These are phyloP conservation scores for Volutella citrinella DNA, from an alignment of 2,329 filamentous ascomycete species.

Conservation along the genomic window DNA sequence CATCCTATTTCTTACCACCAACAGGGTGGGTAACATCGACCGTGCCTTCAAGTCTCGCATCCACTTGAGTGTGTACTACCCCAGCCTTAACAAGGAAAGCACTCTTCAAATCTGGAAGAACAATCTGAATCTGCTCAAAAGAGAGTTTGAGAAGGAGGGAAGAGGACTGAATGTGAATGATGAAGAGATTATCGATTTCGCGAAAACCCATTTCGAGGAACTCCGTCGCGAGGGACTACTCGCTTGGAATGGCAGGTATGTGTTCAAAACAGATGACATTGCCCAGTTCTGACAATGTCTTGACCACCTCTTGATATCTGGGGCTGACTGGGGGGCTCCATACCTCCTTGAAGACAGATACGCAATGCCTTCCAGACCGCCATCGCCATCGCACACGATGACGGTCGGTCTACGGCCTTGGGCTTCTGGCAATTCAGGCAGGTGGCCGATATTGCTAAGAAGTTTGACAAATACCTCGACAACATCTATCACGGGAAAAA, in stretches of 20 bases:
- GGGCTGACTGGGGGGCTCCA: too few relatives aligned
- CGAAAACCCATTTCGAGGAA: conserved; percentile 1
- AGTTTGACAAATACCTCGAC: conserved; percentile 12
- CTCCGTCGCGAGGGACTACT: conserved; percentile 4
- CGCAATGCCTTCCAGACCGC: conserved; percentile 23
- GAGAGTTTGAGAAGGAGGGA: not conserved
- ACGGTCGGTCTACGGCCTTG: conserved; percentile 1
- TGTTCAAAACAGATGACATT: not conserved
- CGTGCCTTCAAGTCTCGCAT: conserved; percentile 7
- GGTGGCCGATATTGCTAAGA: conserved; percentile 5
- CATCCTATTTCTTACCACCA: conserved; percentile 80
- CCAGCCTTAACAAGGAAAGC: not conserved
- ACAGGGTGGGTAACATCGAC: conserved; percentile 56
- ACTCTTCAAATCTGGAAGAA: conserved; percentile 8
- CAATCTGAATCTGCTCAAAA: conserved; percentile 7
- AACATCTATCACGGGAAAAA: too few relatives aligned
- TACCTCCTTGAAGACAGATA: conserved; percentile 15
- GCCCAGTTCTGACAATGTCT: not conserved
- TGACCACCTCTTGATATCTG: too few relatives aligned
- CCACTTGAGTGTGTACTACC: conserved; percentile 5
- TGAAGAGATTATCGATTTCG: conserved; percentile 5
- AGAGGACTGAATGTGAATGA: conserved; percentile 4
- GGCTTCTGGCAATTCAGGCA: conserved; percentile 8
- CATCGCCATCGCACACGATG: conserved; percentile 16
- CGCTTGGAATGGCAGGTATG: conserved; percentile 19